These are phyloP conservation scores for Apiosordaria backusii DNA, from an alignment of 495 filamentous ascomycete species.

Conservation along the genomic window DNA sequence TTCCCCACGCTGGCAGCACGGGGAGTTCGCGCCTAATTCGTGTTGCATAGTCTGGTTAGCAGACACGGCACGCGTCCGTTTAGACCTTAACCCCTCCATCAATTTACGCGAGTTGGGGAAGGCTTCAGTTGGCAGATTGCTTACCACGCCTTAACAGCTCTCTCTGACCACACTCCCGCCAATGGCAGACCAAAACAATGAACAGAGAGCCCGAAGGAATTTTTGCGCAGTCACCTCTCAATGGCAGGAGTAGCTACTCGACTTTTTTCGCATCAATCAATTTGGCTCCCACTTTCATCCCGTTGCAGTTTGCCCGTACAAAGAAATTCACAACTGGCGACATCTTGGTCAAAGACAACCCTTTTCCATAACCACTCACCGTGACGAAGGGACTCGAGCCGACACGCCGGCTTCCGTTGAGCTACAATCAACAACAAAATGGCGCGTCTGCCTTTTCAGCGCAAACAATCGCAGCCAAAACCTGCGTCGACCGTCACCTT, in stretches of 20 bases:
- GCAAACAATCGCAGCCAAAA: conserved; percentile 6
- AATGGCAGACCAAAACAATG: neutral
- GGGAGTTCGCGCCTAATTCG: neutral
- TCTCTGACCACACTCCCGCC: neutral
- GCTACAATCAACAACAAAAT: neutral
- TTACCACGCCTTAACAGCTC: conserved; percentile 8
- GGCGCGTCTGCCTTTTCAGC: conserved; percentile 39
- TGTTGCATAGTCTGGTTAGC: conserved; percentile 1
- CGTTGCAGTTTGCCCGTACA: neutral
- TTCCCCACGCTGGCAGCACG: neutral
- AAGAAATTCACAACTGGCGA: neutral
- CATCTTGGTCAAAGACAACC: neutral
- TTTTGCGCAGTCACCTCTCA: neutral
- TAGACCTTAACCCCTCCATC: conserved; percentile 8
- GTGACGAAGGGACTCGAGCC: neutral
- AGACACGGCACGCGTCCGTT: conserved; percentile 5
- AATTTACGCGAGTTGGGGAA: conserved; percentile 10
- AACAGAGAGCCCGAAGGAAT: neutral
- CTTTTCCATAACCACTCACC: neutral
- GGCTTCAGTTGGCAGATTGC: neutral
- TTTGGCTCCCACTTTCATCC: neutral
- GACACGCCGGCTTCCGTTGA: neutral
- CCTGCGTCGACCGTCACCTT: neutral
- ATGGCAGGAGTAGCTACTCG: neutral
- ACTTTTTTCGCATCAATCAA: neutral